Conservation (phyloP, 2,329 filamentous ascomycete species). For the Xylariaceae sp. region DNA sequence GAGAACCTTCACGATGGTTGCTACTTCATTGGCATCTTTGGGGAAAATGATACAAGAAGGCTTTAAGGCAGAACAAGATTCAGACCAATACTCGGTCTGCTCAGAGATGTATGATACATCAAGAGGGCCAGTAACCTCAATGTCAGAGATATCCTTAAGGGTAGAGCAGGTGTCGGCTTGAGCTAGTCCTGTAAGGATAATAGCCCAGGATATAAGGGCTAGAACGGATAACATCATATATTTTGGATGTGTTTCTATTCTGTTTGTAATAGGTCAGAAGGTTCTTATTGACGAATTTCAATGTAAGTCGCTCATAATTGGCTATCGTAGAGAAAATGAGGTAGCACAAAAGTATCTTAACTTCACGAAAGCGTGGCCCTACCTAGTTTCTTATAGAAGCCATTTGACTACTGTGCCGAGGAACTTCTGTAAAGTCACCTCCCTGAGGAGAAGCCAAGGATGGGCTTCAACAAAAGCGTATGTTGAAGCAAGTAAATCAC, state of each 20-base stretch:
- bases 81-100: conserved; percentile 50
- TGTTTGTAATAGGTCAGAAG: not conserved
- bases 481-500: too few relatives aligned
- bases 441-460: too few relatives aligned
- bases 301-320: not conserved
- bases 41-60: conserved; percentile 53
- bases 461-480: too few relatives aligned
- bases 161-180: conserved; percentile 43
- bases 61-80: conserved; percentile 44
- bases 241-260: too few relatives aligned
- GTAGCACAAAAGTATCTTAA: too few relatives aligned
- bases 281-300: not conserved
- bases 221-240: conserved; percentile 23
- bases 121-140: conserved; percentile 40
- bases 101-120: conserved; percentile 42
- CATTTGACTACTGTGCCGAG: too few relatives aligned
- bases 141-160: conserved; percentile 37
- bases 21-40: conserved; percentile 53
- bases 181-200: conserved; percentile 23
- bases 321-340: too few relatives aligned
- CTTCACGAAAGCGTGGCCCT: too few relatives aligned
- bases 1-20: conserved; percentile 52
- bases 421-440: too few relatives aligned
- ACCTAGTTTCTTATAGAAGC: too few relatives aligned
- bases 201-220: conserved; percentile 18